phyloP scores from a whole-genome alignment of 352 stramenopile genomes.

The Phytophthora litchii region DNA sequence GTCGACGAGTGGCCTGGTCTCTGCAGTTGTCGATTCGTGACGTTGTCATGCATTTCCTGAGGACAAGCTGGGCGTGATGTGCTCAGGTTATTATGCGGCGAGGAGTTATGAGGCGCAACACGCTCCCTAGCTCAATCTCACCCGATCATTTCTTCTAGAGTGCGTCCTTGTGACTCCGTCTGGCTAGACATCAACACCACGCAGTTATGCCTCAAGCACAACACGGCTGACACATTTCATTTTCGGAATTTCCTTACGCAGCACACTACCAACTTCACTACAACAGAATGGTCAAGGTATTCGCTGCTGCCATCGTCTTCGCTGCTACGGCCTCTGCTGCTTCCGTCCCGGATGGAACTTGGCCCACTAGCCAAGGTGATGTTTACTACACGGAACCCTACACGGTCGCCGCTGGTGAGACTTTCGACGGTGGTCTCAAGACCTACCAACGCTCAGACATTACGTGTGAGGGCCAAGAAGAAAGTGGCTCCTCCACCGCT shows the following conservation, averaged over 20 bases:
- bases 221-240: neutral
- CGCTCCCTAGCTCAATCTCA: neutral
- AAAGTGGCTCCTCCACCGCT: conserved; percentile 30
- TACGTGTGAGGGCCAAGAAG: conserved; percentile 40
- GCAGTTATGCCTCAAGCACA: neutral
- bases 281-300: conserved; percentile 35
- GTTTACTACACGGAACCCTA: conserved; percentile 35
- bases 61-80: neutral
- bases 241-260: neutral
- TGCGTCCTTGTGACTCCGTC: neutral
- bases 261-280: too few species aligned
- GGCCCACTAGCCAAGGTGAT: conserved; percentile 25
- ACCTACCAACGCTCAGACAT: conserved; percentile 62
- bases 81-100: neutral
- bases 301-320: conserved; percentile 5
- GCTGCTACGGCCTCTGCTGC: conserved; percentile 11
- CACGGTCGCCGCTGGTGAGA: conserved; percentile 41
- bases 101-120: neutral
- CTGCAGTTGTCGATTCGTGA: neutral
- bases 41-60: neutral
- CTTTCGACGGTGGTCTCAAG: conserved; percentile 60
- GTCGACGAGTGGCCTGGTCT: neutral
- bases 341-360: conserved; percentile 31
- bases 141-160: neutral
- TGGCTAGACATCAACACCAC: neutral